Base-by-base conservation (phyloP, 2,329 filamentous ascomycete genomes). In the Lachnellula arida region DNA sequence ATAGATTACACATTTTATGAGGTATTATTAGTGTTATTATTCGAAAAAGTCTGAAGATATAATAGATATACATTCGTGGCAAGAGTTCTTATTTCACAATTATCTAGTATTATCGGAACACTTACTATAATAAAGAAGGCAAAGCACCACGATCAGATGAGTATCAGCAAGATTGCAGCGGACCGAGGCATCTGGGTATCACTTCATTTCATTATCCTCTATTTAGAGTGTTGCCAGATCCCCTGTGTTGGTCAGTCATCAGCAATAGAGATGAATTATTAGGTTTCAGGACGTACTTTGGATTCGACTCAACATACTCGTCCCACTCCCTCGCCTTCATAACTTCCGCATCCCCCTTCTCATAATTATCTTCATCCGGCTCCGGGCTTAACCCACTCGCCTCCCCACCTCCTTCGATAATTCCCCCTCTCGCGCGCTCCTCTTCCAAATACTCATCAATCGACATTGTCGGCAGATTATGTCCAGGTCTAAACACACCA, bases 361-460 rank as follows among this genome's bases (percentile, higher is more conserved):
- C 89, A 59, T 89, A 75, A 69, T 97, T 84, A 70, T 99, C 94
- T 75, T 97, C 94, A 69, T 99, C 89, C 5, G 89, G 81, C 70
- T 91, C 86, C 1, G 85, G 82, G 60, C 79, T 78, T 25, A 83
- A 75, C 15, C 81, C 83, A 63, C 85, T 88, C 62, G 87, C 83
- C 66, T 89, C 88, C 17, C 92, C 92, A 32, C 91, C 91, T 37
- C 92, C 94, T 68, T 97, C 88, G 54, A 97, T 89, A 56, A 99
- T 92, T 19, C 90, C 90, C 15, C 94, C 94, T 60, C 89, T 79
- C 63, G 82, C 81, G 68, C 82, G 81, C 75, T 97, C 94, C 72
- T 97, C 93, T 51, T 95, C 94, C 15, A 99, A 78, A 68, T 97
- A 99, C 75, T 99, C 94, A 65, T 99, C 94, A 59, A 99, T 97